Evolutionary conservation across 2,329 filamentous ascomycete genomes (phyloP).

Genomic region (Verticillium albo-atrum): DNA sequence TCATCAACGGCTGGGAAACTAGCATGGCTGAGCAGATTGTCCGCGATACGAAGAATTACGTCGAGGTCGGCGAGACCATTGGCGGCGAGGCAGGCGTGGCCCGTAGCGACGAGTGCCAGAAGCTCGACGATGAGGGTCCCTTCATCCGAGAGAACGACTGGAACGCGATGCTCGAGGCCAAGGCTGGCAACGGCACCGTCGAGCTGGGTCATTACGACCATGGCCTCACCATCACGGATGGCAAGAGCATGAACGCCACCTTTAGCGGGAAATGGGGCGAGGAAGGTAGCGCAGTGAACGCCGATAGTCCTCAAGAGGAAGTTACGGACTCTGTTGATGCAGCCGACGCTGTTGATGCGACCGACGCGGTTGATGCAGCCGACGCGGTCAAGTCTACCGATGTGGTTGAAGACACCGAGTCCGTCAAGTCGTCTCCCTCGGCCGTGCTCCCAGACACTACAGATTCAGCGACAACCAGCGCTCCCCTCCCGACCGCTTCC

Average conservation of each 20-base stretch:
- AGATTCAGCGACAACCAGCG: not conserved
- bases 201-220: not conserved
- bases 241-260: conserved; percentile 2
- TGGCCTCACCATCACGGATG: not conserved
- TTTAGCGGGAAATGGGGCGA: conserved; percentile 1
- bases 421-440: not conserved
- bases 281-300: not conserved
- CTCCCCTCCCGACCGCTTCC: not conserved
- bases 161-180: not conserved
- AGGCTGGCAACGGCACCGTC: conserved; percentile 1
- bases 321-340: too few species aligned
- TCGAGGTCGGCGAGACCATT: not conserved
- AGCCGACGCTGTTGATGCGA: too few species aligned
- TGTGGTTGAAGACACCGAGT: not conserved
- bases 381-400: too few species aligned
- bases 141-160: not conserved
- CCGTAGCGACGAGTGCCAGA: not conserved
- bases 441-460: not conserved
- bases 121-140: not conserved
- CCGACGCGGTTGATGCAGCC: too few species aligned
- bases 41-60: not conserved
- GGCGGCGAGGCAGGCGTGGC: not conserved
- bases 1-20: conserved; percentile 2
- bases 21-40: not conserved
- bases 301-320: not conserved